Evolutionary conservation across 495 filamentous ascomycete species (phyloP).

Genomic region (Aeminium ludgeri): DNA sequence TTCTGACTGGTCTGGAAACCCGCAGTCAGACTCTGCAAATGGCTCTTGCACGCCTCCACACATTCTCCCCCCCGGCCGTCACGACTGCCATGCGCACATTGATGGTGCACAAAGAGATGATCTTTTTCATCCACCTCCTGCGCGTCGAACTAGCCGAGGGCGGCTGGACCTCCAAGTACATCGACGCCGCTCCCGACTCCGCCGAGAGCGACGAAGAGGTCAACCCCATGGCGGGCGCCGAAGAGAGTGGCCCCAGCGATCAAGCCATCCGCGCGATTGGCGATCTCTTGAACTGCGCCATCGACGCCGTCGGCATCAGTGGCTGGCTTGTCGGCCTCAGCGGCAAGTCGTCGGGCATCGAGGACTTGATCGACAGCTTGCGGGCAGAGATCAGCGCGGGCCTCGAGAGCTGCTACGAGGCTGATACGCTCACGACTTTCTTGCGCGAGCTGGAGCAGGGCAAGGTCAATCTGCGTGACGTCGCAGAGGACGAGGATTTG

Average conservation of each 20-base stretch:
- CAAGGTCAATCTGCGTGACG: neutral
- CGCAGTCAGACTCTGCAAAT: constrained; percentile 21
- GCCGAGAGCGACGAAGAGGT: neutral
- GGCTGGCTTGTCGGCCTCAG: constrained; percentile 52
- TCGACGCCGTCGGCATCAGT: constrained; percentile 69
- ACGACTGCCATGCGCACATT: constrained; percentile 46
- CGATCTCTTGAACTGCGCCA: constrained; percentile 52
- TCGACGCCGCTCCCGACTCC: constrained; percentile 7
- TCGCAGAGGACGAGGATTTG: neutral
- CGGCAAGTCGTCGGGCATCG: neutral
- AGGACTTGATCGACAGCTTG: constrained; percentile 7
- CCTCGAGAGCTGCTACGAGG: constrained; percentile 12
- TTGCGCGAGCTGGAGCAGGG: constrained; percentile 8
- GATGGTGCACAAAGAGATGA: constrained; percentile 48
- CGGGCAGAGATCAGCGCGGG: constrained; percentile 8
- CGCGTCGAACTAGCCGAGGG: constrained; percentile 45
- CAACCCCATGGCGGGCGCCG: neutral
- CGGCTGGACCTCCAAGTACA: constrained; percentile 55
- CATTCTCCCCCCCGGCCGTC: constrained; percentile 39
- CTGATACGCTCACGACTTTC: neutral
- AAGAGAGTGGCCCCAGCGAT: constrained; percentile 11
- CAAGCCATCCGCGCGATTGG: constrained; percentile 33
- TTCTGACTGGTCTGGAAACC: constrained; percentile 19
- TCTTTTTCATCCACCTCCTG: constrained; percentile 58
- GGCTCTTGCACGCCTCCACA: constrained; percentile 44